A percentile compares a stretch with the other conserved stretches of the same genome.
phyloP scores from a whole-genome alignment of 2,329 filamentous ascomycete species.

The Penicillium sp. region DNA sequence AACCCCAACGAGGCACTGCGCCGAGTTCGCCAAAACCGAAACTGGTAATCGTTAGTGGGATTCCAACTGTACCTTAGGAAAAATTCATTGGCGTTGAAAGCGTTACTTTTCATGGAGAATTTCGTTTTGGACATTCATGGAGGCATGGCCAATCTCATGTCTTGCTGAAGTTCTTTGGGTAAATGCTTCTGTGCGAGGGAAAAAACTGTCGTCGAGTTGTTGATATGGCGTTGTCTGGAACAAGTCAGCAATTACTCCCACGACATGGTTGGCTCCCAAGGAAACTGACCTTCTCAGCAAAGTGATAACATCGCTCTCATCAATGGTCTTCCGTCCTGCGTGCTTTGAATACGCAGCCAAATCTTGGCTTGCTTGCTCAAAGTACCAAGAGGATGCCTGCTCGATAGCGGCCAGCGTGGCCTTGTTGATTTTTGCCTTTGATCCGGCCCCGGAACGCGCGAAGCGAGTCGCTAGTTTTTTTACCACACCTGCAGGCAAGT shows the following conservation, averaged over 20 bases:
- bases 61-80: conserved; percentile 8
- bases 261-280: background rate
- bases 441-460: conserved; percentile 62
- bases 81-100: conserved; percentile 39
- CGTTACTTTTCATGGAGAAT: conserved; percentile 15
- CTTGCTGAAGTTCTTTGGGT: conserved; percentile 77
- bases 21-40: conserved; percentile 71
- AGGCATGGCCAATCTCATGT: conserved; percentile 56
- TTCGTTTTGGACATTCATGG: conserved; percentile 27
- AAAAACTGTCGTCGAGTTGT: conserved; percentile 70
- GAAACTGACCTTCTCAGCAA: conserved; percentile 74
- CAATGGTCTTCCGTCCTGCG: conserved; percentile 78
- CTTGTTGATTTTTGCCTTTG: conserved; percentile 67
- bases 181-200: conserved; percentile 80
- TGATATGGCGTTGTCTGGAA: conserved; percentile 73
- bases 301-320: conserved; percentile 77
- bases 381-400: conserved; percentile 86
- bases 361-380: conserved; percentile 81
- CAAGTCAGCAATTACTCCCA: conserved; percentile 28
- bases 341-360: conserved; percentile 76
- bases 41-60: conserved; percentile 56
- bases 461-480: conserved; percentile 66
- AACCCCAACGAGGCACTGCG: conserved; percentile 70
- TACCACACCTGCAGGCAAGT: conserved; percentile 69
- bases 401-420: conserved; percentile 73